Evolutionary conservation across 2,329 filamentous ascomycete genomes (phyloP).

Genomic region (Setomelanomma holmii): DNA sequence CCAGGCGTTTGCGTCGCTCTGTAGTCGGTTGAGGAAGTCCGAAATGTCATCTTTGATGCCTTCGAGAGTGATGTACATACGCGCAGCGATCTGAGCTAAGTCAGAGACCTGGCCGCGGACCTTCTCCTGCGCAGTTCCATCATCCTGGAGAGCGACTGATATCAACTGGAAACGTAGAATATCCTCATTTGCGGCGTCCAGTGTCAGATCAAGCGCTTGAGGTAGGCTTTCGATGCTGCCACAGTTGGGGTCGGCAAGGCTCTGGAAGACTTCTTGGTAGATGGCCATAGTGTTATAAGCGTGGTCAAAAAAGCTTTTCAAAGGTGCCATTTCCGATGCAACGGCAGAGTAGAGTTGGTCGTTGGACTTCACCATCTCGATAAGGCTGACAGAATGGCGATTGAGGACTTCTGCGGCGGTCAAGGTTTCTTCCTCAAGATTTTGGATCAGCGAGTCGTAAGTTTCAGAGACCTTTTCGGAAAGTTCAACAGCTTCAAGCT

Average conservation of each 20-base stretch:
- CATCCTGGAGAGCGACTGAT: constrained; percentile 3
- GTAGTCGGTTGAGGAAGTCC: constrained; percentile 10
- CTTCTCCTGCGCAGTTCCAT: constrained; percentile 10
- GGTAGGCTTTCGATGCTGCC: constrained; percentile 4
- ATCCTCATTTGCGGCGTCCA: constrained; percentile 10
- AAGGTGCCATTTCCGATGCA: constrained; percentile 16
- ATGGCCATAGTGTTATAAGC: constrained; percentile 7
- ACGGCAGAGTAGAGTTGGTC: constrained; percentile 14
- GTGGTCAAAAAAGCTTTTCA: constrained; percentile 13
- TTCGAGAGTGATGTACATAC: constrained; percentile 11
- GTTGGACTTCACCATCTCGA: background rate
- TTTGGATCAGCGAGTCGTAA: constrained; percentile 12
- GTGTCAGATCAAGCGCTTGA: constrained; percentile 4
- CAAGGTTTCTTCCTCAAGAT: constrained; percentile 6
- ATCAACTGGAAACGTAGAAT: constrained; percentile 13
- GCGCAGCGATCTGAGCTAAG: constrained; percentile 11
- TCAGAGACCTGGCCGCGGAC: constrained; percentile 10
- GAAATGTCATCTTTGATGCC: constrained; percentile 11
- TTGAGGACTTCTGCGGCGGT: background rate
- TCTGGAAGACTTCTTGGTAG: constrained; percentile 15
- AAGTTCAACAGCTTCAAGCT: background rate
- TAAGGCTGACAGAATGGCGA: background rate
- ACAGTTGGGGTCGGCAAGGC: constrained; percentile 3
- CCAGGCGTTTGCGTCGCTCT: constrained; percentile 10
- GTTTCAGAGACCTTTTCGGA: constrained; percentile 12